phyloP scores from a whole-genome alignment of 208 protist genomes.

The Novymonas esmeraldas region DNA sequence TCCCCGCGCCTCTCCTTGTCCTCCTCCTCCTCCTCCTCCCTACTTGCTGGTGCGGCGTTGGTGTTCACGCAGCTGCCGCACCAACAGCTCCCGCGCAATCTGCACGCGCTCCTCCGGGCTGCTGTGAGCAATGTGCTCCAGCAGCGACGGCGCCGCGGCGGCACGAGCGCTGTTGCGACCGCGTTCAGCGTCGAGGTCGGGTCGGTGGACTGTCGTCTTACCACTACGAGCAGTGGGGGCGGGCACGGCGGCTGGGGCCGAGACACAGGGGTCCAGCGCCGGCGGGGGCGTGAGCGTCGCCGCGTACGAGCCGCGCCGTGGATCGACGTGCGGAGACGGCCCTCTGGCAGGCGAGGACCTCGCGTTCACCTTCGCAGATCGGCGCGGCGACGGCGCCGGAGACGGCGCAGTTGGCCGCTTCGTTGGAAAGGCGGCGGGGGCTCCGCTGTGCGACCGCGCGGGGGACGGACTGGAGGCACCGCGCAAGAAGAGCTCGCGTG shows the following conservation, averaged over 20 bases:
- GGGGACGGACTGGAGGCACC: not conserved
- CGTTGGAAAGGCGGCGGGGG: not conserved
- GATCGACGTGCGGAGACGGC: too few relatives aligned
- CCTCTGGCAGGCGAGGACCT: not conserved
- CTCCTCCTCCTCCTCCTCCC: not conserved
- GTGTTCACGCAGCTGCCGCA: slow-evolving; percentile 49
- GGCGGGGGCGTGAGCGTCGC: not conserved
- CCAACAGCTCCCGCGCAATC: slow-evolving; percentile 70
- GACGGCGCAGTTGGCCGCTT: not conserved
- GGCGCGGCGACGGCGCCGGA: not conserved
- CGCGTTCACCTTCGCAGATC: not conserved
- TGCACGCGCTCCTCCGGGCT: slow-evolving; percentile 21
- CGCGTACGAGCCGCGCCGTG: not conserved
- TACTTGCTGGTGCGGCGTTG: slow-evolving; percentile 9
- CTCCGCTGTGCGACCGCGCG: not conserved
- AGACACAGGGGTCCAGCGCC: not conserved
- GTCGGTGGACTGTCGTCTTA: too few relatives aligned
- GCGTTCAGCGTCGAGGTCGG: too few relatives aligned
- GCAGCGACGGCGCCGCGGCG: slow-evolving; percentile 3
- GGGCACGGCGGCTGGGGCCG: not conserved
- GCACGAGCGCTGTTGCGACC: too few relatives aligned
- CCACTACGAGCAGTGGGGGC: too few relatives aligned
- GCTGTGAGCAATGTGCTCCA: slow-evolving; percentile 31
- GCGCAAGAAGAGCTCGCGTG: slow-evolving; percentile 20
- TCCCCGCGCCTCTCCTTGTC: too few relatives aligned